Evolutionary conservation across 768 basidiomycete genomes (phyloP).

Genomic region (Suillus americanus): DNA sequence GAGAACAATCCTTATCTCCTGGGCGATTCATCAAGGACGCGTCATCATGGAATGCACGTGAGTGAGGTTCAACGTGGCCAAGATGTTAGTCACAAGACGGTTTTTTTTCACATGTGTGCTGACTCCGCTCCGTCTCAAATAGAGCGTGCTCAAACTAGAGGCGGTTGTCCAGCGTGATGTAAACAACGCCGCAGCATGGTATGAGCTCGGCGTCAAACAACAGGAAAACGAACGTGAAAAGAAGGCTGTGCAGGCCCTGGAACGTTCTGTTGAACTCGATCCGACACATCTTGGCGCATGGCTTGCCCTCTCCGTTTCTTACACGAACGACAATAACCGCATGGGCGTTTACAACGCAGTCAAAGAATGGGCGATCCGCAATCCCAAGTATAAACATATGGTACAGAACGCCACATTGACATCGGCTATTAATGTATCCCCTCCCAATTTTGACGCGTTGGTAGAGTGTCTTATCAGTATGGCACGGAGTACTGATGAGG

Average conservation of each 20-base stretch:
- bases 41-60: slow-evolving; percentile 43
- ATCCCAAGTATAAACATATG: slow-evolving; percentile 51
- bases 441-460: slow-evolving; percentile 46
- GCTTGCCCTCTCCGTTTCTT: slow-evolving; percentile 88
- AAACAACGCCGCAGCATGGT: slow-evolving; percentile 76
- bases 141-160: slow-evolving; percentile 89
- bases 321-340: slow-evolving; percentile 86
- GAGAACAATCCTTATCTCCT: slow-evolving; percentile 74
- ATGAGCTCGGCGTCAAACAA: slow-evolving; percentile 90
- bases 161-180: slow-evolving; percentile 83
- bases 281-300: slow-evolving; percentile 75
- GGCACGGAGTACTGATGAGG: slow-evolving; percentile 55
- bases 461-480: slow-evolving; percentile 81
- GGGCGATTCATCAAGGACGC: slow-evolving; percentile 52
- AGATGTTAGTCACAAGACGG: slow-evolving; percentile 38
- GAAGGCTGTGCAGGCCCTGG: slow-evolving; percentile 84
- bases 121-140: slow-evolving; percentile 15
- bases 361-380: slow-evolving; percentile 75
- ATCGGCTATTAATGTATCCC: slow-evolving; percentile 21
- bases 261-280: slow-evolving; percentile 78
- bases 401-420: slow-evolving; percentile 39
- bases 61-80: slow-evolving; percentile 27
- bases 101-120: slow-evolving; percentile 16
- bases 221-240: slow-evolving; percentile 97
- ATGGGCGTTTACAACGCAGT: slow-evolving; percentile 76